Base-by-base conservation (phyloP, 176 grass and related monocot genomes). In the Puya raimondii region DNA sequence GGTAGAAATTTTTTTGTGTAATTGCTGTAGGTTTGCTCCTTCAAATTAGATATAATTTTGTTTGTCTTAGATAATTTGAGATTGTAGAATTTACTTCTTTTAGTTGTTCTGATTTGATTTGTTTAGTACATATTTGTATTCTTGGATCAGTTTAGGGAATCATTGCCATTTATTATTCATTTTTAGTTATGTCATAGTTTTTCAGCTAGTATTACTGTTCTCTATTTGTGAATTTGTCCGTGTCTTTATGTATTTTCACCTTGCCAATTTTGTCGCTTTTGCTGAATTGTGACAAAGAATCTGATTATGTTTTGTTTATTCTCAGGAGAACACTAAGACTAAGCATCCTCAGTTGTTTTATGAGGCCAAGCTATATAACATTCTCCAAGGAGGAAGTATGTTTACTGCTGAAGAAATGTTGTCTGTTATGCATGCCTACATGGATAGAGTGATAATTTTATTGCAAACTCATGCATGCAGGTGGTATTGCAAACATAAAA, bases 311-410 rank as follows among this genome's bases (percentile, higher is more conserved):
- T 59, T 10, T 11, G 23, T 54, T 53, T 74, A 20, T 70, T 73
- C 12, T 15, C 76, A 91, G 89, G 89, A 91, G 71, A 88, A 83
- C 69, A 72, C 76, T 59, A 82, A 53, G 8, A 75, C 85, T 8
- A 91, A 91, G 18, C 89, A 91, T 59, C 85, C 89, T 13, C 89
- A 91, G 70, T 64, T 91, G 66, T 79, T 91, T 74, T 91, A 91
- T 1, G 89, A 91, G 76, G 89, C 89, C 13, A 91, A 91, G 66
- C 71, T 91, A 72, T 91, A 91, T 78, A 88, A 72, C 14, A 22
- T 75, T 6, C 82, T 91, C 52, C 85, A 88, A 70, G 85, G 89
- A 68, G 85, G 82, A 85, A 91, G 85, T 88, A 75, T 3, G 79
- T 51, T 9, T 20, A 5, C 2, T 51, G 1, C 10, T 67, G 53